phyloP scores from a whole-genome alignment of 345 rosid genomes.

The Lepidium didymum region DNA sequence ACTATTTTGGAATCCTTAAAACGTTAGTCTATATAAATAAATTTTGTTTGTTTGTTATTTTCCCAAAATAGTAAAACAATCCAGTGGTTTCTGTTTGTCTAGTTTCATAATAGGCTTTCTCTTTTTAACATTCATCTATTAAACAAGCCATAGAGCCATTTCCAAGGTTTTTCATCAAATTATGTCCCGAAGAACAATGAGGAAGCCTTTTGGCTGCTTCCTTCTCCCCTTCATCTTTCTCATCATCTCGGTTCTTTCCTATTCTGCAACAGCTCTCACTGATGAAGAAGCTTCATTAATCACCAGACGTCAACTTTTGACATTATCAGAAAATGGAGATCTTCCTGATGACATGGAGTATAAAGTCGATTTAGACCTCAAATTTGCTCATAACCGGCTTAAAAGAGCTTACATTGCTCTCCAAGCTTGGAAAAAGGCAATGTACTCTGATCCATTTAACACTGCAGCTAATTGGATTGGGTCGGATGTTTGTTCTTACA shows the following conservation, averaged over 20 bases:
- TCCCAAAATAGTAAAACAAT: slow-evolving; percentile 3
- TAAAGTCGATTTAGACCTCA: slow-evolving; percentile 23
- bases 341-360: slow-evolving; percentile 35
- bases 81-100: slow-evolving; percentile 20
- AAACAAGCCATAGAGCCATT: slow-evolving; percentile 16
- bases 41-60: neutral
- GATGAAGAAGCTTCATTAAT: slow-evolving; percentile 50
- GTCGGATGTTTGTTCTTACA: slow-evolving; percentile 57
- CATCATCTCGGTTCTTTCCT: slow-evolving; percentile 13
- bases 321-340: slow-evolving; percentile 33
- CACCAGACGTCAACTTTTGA: slow-evolving; percentile 59
- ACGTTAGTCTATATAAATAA: neutral
- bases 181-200: slow-evolving; percentile 32
- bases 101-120: slow-evolving; percentile 13
- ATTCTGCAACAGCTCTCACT: slow-evolving; percentile 35
- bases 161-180: slow-evolving; percentile 26
- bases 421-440: slow-evolving; percentile 71
- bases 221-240: slow-evolving; percentile 21
- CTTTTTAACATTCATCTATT: slow-evolving; percentile 14
- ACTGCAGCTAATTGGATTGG: slow-evolving; percentile 70
- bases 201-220: slow-evolving; percentile 55
- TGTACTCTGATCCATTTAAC: slow-evolving; percentile 68
- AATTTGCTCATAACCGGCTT: slow-evolving; percentile 46
- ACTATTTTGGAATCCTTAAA: slow-evolving; percentile 11
- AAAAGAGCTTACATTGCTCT: slow-evolving; percentile 64